Percentiles rank a stretch among this genome's conserved stretches.
Evolutionary conservation across 1,139 yeast genomes (phyloP).

Genomic region (Suhomyces terraborum): DNA sequence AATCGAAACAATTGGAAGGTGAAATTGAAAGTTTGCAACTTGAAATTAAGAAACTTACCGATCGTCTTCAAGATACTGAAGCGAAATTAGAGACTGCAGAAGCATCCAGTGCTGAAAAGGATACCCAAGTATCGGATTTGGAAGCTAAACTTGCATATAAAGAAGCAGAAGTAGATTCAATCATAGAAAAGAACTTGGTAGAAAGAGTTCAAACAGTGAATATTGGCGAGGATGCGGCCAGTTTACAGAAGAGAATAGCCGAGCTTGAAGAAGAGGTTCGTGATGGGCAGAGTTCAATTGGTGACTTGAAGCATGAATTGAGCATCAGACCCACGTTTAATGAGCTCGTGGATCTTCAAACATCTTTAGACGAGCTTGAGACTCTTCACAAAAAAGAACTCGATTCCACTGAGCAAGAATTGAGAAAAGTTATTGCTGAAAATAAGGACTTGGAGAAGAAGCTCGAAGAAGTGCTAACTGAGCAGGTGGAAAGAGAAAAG

Average conservation of each 20-base stretch:
- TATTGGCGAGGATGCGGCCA: constrained; percentile 11
- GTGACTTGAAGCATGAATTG: constrained; percentile 29
- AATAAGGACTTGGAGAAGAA: constrained; percentile 21
- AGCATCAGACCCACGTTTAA: constrained; percentile 27
- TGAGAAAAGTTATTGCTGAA: constrained; percentile 25
- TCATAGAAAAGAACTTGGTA: constrained; percentile 18
- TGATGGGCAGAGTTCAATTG: constrained; percentile 20
- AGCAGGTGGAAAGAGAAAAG: constrained; percentile 18
- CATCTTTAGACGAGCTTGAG: constrained; percentile 27
- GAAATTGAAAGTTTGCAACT: constrained; percentile 41
- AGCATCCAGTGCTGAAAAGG: constrained; percentile 3
- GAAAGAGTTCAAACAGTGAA: constrained; percentile 15
- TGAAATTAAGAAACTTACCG: constrained; percentile 15
- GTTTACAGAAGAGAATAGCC: constrained; percentile 2
- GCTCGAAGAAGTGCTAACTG: constrained; percentile 21
- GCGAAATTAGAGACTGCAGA: constrained; percentile 6
- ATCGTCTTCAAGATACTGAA: constrained; percentile 14
- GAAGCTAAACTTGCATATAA: constrained; percentile 16
- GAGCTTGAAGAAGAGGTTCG: constrained; percentile 13
- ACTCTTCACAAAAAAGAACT: constrained; percentile 35
- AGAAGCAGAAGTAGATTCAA: constrained; percentile 18
- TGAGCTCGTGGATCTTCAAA: constrained; percentile 28
- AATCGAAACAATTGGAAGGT: constrained; percentile 54
- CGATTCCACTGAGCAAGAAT: constrained; percentile 31
- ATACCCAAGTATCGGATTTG: constrained; percentile 6